Percentiles rank a stretch among this genome's conserved stretches.
These are phyloP conservation scores for Beta corolliflora DNA, from an alignment of 179 eudicot species.

Conservation along the genomic window DNA sequence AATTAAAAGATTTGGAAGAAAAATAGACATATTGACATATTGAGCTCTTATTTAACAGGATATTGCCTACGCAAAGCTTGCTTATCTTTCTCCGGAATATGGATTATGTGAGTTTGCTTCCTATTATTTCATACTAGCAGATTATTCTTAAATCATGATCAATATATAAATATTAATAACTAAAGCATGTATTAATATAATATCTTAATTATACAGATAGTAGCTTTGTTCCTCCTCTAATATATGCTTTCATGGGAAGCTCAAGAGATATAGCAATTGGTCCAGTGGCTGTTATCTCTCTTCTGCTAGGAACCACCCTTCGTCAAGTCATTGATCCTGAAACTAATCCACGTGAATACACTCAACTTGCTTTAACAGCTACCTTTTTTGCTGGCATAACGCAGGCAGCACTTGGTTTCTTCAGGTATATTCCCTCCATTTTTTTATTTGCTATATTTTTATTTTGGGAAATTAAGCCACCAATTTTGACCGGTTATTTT, in stretches of 20 bases:
- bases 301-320: conserved; percentile 61
- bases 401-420: conserved; percentile 35
- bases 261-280: conserved; percentile 92
- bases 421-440: conserved; percentile 12
- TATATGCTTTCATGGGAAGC: conserved; percentile 86
- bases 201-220: conserved; percentile 42
- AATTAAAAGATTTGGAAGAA: too few relatives aligned
- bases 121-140: neutral
- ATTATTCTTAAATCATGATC: neutral
- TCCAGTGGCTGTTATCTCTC: conserved; percentile 87
- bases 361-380: conserved; percentile 69
- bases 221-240: conserved; percentile 81
- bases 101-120: conserved; percentile 65
- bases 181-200: neutral
- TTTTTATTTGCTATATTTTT: too few relatives aligned
- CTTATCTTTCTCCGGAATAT: conserved; percentile 55
- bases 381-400: conserved; percentile 78
- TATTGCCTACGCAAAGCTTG: conserved; percentile 81
- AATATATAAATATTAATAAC: too few relatives aligned
- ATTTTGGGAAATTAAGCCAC: too few relatives aligned
- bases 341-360: conserved; percentile 41
- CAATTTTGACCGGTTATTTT: too few relatives aligned
- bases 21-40: neutral
- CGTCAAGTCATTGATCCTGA: conserved; percentile 55
- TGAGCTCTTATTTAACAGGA: conserved; percentile 40